phyloP scores from a whole-genome alignment of 148 eudicot species.

The Vaccinium myrtillus region DNA sequence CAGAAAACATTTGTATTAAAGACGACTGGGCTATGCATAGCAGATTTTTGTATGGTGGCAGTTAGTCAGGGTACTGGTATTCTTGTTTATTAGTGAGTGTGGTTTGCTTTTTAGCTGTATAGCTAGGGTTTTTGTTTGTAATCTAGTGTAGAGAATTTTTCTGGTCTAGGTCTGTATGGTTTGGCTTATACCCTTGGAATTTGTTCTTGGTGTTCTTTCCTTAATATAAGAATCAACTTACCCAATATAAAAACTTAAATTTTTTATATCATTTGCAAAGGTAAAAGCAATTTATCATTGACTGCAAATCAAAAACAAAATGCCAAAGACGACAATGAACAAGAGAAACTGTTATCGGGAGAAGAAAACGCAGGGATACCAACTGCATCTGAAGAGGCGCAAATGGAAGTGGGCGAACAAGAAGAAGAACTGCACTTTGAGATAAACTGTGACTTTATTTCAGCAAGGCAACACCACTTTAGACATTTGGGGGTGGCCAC shows the following conservation, averaged over 20 bases:
- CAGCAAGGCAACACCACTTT: conserved; percentile 14
- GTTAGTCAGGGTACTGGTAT: neutral
- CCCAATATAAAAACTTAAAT: neutral
- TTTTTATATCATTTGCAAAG: neutral
- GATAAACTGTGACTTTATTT: conserved; percentile 13
- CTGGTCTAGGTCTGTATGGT: neutral
- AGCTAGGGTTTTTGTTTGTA: neutral
- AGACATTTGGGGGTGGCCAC: conserved; percentile 99
- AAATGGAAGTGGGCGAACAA: neutral
- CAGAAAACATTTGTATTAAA: neutral
- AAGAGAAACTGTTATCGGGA: conserved; percentile 2
- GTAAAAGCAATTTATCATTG: conserved; percentile 1
- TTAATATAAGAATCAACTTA: neutral
- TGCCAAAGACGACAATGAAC: neutral
- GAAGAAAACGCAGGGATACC: neutral
- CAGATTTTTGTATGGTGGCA: neutral
- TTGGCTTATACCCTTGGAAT: neutral
- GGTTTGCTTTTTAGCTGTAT: neutral
- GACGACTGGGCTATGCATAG: neutral
- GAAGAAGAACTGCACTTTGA: neutral
- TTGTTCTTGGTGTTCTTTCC: neutral
- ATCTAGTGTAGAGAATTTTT: neutral
- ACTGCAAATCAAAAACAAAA: neutral
- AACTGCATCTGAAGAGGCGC: conserved; percentile 4
- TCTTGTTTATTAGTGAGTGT: neutral